Percentiles rank a stretch among this genome's conserved stretches.
phyloP scores from a whole-genome alignment of 306 rosid species.

The Acmispon strigosus region DNA sequence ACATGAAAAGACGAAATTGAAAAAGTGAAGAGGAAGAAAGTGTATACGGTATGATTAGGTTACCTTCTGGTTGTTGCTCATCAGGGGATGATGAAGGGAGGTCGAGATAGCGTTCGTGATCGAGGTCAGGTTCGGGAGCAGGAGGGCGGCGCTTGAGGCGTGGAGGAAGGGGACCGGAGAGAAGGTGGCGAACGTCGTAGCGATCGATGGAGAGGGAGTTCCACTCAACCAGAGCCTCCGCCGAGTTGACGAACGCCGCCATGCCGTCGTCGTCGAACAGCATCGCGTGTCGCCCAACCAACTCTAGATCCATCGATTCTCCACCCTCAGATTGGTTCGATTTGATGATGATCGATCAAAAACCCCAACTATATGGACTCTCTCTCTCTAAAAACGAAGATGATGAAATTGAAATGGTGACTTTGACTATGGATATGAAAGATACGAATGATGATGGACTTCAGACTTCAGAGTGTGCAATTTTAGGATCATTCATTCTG shows the following conservation, averaged over 20 bases:
- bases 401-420: too few relatives aligned
- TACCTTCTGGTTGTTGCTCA: constrained; percentile 49
- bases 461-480: neutral
- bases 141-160: constrained; percentile 52
- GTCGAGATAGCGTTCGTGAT: constrained; percentile 68
- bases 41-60: neutral
- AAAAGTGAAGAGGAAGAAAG: neutral
- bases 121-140: constrained; percentile 43
- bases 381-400: neutral
- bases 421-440: neutral
- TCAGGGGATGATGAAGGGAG: constrained; percentile 38
- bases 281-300: constrained; percentile 72
- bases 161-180: constrained; percentile 54
- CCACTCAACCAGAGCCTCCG: constrained; percentile 78
- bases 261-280: constrained; percentile 75
- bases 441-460: too few relatives aligned
- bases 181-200: constrained; percentile 89
- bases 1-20: neutral
- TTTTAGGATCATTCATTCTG: neutral
- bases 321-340: neutral
- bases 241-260: constrained; percentile 69
- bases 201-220: constrained; percentile 85
- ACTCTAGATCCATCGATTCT: constrained; percentile 58
- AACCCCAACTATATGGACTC: neutral
- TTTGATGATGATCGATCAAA: neutral